Evolutionary conservation across 805 yeast genomes (phyloP), one percentile per base, ranked within the genome.

Genomic region (Cyberlindnera euphorbiiphila): DNA sequence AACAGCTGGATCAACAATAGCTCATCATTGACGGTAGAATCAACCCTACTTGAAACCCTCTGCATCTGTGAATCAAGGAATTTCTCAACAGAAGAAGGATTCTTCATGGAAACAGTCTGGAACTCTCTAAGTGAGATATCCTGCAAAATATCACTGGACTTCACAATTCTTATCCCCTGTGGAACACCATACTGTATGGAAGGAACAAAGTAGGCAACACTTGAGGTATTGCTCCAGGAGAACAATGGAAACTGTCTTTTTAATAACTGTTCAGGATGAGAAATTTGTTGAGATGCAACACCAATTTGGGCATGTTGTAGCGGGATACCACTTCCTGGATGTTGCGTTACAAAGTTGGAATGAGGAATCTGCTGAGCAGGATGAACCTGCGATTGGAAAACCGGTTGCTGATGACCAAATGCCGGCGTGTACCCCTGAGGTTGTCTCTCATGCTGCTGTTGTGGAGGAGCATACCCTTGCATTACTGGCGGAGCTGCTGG

Each of bases 161-260:
- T 60, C 5, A 50, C 54, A 9, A 78, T 61, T 1, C 62, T 62
- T 6, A 81, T 50, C 3, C 49, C 49, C 14, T 56, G 51, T 26
- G 50, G 62, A 42, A 57, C 64, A n/a, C 62, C 60, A 48, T 59
- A 44, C 38, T 51, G 54, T 5, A 22, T n/a, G 4, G 42, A 19
- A 24, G 64, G 58, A 29, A 75, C 53, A 39, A 71, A 64, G 25
- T 65, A 65, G 4, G 72, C 69, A 14, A 73, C 51, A 31, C 64
- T 69, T 6, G 62, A 58, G 3, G 76, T 66, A 15, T 61, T 62
- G 19, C 76, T 66, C 83, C 93, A 87, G 41, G 72, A 68, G 55
- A 85, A 82, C 23, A 87, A 54, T 0, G 96, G 95, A 60, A 82
- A 83, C 54, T 85, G 95, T 37, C 83, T 68, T 32, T 64, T 60